Evolutionary conservation across 2,329 filamentous ascomycete species (phyloP), one percentile per base, ranked within the genome.

Genomic region (Zalaria obscura): DNA sequence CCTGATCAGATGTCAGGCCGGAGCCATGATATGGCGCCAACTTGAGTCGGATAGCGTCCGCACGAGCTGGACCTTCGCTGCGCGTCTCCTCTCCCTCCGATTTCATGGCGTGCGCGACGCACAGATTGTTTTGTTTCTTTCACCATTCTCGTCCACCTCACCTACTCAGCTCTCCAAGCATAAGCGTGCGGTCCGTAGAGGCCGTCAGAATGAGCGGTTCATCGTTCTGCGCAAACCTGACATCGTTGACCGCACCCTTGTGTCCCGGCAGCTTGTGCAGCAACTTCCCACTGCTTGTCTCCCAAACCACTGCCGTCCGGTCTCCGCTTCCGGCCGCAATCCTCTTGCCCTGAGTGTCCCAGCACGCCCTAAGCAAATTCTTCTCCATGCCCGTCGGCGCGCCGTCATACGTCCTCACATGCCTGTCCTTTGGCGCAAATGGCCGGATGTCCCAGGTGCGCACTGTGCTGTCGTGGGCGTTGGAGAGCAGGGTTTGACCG

Each of bases 371-470:
- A 45, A 93, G 76, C 9, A 98, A 67, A 53, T 96, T 96, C 70
- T 91, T 91, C 62, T 98, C 91, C 40, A 93, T 63, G 0, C 88
- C 88, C 31, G 77, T 72, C 7, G 83, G 80, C 0, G 89, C 89
- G n/a, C 91, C 91, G 52, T 96, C 89, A 58, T 91, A 94, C 0
- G 85, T 93, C 55, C 78, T 76, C 45, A 96, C 76, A 45, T 85
- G 79, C 49, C 91, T 73, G 58, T 95, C 83, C 1, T 81, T 78
- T 0, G 91, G 86, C 5, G 91, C 89, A 63, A 96, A 98, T 0
- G 91, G 89, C 50, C 89, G 75, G 40, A 98, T 83, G 58, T 98
- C 89, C 91, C 91, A 98, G 11, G 88, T 95, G 53, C 84, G 76
- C 32, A 88, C 91, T 0, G 89, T 94, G 18, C 83, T 87, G 61